Evolutionary conservation across 2,329 filamentous ascomycete species (phyloP).

Genomic region (Albifimbria verrucaria): DNA sequence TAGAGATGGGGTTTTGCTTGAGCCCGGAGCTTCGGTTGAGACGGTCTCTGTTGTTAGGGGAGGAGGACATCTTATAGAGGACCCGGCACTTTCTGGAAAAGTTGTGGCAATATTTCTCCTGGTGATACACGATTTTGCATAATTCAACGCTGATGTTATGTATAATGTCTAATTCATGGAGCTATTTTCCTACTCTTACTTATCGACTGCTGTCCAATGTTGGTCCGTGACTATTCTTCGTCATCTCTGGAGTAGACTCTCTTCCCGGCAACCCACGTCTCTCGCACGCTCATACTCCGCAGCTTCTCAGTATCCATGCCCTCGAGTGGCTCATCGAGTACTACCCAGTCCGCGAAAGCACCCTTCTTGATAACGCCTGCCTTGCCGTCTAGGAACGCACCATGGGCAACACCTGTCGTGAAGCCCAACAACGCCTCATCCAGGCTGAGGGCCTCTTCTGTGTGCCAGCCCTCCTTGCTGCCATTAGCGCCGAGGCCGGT

Average conservation of each 20-base stretch:
- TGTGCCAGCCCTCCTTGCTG: slow-evolving; percentile 53
- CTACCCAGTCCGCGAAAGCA: slow-evolving; percentile 67
- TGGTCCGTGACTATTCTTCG: too few relatives aligned
- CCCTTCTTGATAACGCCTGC: slow-evolving; percentile 59
- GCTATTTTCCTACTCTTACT: too few relatives aligned
- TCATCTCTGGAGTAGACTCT: slow-evolving; percentile 35
- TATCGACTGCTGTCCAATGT: too few relatives aligned
- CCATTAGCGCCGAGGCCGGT: slow-evolving; percentile 49
- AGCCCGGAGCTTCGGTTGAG: too few relatives aligned
- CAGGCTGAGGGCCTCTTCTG: slow-evolving; percentile 54
- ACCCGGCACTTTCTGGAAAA: too few relatives aligned
- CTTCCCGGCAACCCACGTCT: slow-evolving; percentile 66
- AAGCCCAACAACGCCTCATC: slow-evolving; percentile 62
- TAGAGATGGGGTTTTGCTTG: too few relatives aligned
- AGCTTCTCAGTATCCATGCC: slow-evolving; percentile 47
- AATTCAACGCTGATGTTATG: too few relatives aligned
- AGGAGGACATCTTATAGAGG: too few relatives aligned
- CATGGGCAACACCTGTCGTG: slow-evolving; percentile 56
- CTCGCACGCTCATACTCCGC: slow-evolving; percentile 52
- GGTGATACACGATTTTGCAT: too few relatives aligned
- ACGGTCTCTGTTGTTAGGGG: too few relatives aligned
- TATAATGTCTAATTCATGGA: too few relatives aligned
- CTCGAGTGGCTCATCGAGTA: slow-evolving; percentile 58
- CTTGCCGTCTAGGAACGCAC: slow-evolving; percentile 54
- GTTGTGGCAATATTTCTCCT: too few relatives aligned